Evolutionary conservation across 495 filamentous ascomycete species (phyloP).

Genomic region (Glarea lozoyensis): DNA sequence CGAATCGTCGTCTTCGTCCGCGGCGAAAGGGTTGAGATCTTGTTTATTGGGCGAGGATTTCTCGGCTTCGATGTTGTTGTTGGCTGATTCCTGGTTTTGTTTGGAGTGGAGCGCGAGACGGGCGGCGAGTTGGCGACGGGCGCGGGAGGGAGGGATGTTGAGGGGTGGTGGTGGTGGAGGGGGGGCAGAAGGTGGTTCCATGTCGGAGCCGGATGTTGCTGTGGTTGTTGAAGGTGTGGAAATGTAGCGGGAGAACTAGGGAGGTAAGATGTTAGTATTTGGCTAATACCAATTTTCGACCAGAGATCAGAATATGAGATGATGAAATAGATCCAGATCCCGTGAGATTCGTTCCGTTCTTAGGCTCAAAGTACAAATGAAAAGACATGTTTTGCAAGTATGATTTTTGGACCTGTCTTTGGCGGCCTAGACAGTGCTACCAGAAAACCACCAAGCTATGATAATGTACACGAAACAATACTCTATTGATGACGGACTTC

Average conservation of each 20-base stretch:
- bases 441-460: slow-evolving; percentile 7
- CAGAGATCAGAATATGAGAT: slow-evolving; percentile 5
- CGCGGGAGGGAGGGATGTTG: slow-evolving; percentile 77
- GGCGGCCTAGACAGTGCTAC: slow-evolving; percentile 2
- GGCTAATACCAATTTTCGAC: not conserved
- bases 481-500: slow-evolving; percentile 15
- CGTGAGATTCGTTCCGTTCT: not conserved
- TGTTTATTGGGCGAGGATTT: slow-evolving; percentile 9
- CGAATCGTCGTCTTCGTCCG: slow-evolving; percentile 39
- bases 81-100: slow-evolving; percentile 33
- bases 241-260: slow-evolving; percentile 23
- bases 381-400: slow-evolving; percentile 6
- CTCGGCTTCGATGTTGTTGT: slow-evolving; percentile 11
- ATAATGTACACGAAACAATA: slow-evolving; percentile 21
- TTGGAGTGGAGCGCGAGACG: slow-evolving; percentile 74
- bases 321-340: slow-evolving; percentile 2
- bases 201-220: slow-evolving; percentile 19
- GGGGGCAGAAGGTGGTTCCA: slow-evolving; percentile 40
- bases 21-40: slow-evolving; percentile 19
- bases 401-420: slow-evolving; percentile 13
- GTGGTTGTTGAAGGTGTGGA: slow-evolving; percentile 23
- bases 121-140: slow-evolving; percentile 73
- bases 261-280: too few species aligned
- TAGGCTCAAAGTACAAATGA: not conserved
- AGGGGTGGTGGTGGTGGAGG: slow-evolving; percentile 56